Conservation (phyloP, 2,329 filamentous ascomycete species). For the Sporothrix luriei region DNA sequence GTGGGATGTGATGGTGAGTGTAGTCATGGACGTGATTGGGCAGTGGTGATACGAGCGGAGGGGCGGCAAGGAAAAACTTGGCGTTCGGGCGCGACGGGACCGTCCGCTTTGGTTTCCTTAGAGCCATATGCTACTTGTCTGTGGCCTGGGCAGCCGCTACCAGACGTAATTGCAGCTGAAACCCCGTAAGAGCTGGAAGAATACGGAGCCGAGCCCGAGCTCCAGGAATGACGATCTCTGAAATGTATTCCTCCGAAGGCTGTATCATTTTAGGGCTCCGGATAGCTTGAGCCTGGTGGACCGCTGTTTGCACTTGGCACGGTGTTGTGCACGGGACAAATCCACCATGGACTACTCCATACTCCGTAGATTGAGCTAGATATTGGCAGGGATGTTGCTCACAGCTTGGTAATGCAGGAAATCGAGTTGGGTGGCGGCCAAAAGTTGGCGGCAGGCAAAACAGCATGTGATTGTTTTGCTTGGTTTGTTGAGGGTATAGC, state of each 20-base stretch:
- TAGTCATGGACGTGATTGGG: not conserved
- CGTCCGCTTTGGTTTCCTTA: conserved; percentile 14
- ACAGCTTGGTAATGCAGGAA: conserved; percentile 14
- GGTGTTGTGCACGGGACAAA: no score
- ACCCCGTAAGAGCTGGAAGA: not conserved
- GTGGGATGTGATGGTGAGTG: not conserved
- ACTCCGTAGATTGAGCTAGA: no score
- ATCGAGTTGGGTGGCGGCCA: not conserved
- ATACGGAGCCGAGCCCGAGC: not conserved
- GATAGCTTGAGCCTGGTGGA: no score
- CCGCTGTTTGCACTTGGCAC: no score
- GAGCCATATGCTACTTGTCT: conserved; percentile 11
- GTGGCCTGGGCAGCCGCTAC: not conserved
- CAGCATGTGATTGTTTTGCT: conserved; percentile 13
- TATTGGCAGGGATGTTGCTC: not conserved
- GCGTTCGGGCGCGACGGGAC: conserved; percentile 1
- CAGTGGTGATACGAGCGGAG: not conserved
- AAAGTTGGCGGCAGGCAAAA: conserved; percentile 25
- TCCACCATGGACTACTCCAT: no score
- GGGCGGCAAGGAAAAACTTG: not conserved
- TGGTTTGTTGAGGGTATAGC: not conserved
- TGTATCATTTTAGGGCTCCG: no score
- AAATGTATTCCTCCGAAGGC: no score
- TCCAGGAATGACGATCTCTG: not conserved
- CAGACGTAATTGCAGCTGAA: not conserved